Evolutionary conservation across 768 basidiomycete species (phyloP), one percentile per base, ranked within the genome.

Genomic region (Boletus pseudo-olivaceus): DNA sequence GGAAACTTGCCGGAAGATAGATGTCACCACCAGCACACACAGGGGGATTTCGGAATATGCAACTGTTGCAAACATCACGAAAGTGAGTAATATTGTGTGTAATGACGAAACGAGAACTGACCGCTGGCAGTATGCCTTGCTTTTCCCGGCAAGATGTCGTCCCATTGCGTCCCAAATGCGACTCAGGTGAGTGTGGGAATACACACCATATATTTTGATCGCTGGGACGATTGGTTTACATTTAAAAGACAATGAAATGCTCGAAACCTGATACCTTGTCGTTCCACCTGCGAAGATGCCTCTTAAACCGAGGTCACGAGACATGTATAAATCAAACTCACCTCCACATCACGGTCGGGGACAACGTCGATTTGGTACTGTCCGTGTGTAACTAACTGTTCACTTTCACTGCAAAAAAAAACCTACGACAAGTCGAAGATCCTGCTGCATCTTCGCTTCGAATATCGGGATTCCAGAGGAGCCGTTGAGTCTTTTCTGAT

Each of bases 381-480:
- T 45, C 11, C 6, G 12, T 2, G 27, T 30, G n/a, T 65, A 12
- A 59, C 40, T 29, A 17, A n/a, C 11, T 1, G 2, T 39, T 40
- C 14, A 1, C 10, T 41, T 32, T 15, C 20, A 38, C 9, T 1
- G 7, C 10, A 47, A 41, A 7, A 26, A 48, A 26, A 37, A 30
- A 67, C 78, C 5, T 60, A 82, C 82, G 2, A 85, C 73, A 23
- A 85, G 65, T 11, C 81, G 70, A 23, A 75, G 63, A 56, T 83
- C 80, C 0, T 72, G 60, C 10, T 79, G 80, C 76, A 87, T 82
- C 64, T 85, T 87, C 0, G 87, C 87, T 62, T 87, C 85, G 49
- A 77, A 88, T 10, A 88, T 77, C 0, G 86, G 83, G 3, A 88
- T 67, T 1, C 78, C 77, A 14, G 67, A 65, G 12, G 72, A 47